Evolutionary conservation across 2,329 filamentous ascomycete species (phyloP), one percentile per base, ranked within the genome.

Genomic region (Botrytis deweyae): DNA sequence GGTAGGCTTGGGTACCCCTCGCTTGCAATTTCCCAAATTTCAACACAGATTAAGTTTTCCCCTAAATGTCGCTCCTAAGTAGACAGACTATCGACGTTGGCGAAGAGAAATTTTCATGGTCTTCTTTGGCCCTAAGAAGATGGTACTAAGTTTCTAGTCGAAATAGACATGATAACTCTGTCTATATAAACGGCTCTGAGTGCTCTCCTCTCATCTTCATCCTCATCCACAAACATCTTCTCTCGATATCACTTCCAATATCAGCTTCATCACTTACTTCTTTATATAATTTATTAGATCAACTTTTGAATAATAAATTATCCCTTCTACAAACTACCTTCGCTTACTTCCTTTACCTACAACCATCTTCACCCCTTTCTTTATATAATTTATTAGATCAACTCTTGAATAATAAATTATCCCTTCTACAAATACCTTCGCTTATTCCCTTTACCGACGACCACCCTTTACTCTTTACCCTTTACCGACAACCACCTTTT

Each of bases 21-120:
- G 46, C 46, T 16, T 49, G 10, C 1, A 49, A 49, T 49, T 49
- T 25, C 46, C 20, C 49, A n/a, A 25, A n/a, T 55, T 16, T 2
- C 25, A 14, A 7, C 6, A 3, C 12, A n/a, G 12, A 55, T n/a
- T 55, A 55, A 25, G n/a, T 9, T 55, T 55, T 16, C 25, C 5
- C 49, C 12, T n/a, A n/a, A 14, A 8, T 16, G 3, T 14, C 2
- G 10, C 22, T n/a, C 0, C 49, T 14, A 6, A 5, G 0, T 25
- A 10, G 20, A 25, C 46, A 10, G 20, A 25, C 46, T 22, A 49
- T 7, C 14, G 5, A 16, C 7, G 7, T 7, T 8, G 25, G 25
- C 12, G 16, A 7, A 55, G 25, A 55, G 5, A 5, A 55, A 6
- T 3, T 6, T 1, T 7, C 5, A 55, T n/a, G 12, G 49, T 55